These are phyloP conservation scores for Wickerhamomyces hampshirensis DNA, from an alignment of 805 yeast species.

Conservation along the genomic window DNA sequence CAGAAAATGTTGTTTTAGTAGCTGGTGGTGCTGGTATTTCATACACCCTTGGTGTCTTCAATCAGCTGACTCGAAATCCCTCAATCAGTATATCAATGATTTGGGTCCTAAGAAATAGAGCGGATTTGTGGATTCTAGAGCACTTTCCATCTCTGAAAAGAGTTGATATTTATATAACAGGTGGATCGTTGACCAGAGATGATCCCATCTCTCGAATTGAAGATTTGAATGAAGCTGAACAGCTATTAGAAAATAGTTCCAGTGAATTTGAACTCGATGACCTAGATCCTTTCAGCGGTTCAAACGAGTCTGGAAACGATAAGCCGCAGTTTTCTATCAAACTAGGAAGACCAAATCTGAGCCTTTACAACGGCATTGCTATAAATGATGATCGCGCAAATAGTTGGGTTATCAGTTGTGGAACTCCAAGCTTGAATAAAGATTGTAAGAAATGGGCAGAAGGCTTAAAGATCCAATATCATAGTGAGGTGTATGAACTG, in stretches of 20 bases:
- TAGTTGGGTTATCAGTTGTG: constrained; percentile 56
- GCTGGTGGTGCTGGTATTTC: constrained; percentile 78
- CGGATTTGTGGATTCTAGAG: constrained; percentile 44
- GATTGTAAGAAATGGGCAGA: constrained; percentile 37
- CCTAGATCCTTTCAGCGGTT: constrained; percentile 19
- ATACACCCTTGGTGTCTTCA: constrained; percentile 49
- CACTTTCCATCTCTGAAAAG: constrained; percentile 29
- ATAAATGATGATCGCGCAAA: constrained; percentile 25
- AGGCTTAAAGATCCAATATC: constrained; percentile 31
- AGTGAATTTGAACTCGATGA: constrained; percentile 22
- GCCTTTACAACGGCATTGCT: constrained; percentile 27
- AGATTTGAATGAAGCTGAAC: constrained; percentile 15
- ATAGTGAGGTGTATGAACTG: constrained; percentile 38
- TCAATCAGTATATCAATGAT: constrained; percentile 34
- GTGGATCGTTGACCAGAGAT: constrained; percentile 8
- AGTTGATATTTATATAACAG: constrained; percentile 37
- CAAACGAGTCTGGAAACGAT: constrained; percentile 1
- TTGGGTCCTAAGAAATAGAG: constrained; percentile 49
- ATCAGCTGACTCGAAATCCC: constrained; percentile 30
- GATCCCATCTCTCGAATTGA: constrained; percentile 5
- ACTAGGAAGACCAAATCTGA: constrained; percentile 38
- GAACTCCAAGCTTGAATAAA: constrained; percentile 41
- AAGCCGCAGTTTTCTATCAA: constrained; percentile 7
- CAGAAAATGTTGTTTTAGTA: constrained; percentile 46
- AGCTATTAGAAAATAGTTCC: constrained; percentile 17